These are phyloP conservation scores for Fagus sylvatica DNA, from an alignment of 306 rosid species.

Conservation along the genomic window DNA sequence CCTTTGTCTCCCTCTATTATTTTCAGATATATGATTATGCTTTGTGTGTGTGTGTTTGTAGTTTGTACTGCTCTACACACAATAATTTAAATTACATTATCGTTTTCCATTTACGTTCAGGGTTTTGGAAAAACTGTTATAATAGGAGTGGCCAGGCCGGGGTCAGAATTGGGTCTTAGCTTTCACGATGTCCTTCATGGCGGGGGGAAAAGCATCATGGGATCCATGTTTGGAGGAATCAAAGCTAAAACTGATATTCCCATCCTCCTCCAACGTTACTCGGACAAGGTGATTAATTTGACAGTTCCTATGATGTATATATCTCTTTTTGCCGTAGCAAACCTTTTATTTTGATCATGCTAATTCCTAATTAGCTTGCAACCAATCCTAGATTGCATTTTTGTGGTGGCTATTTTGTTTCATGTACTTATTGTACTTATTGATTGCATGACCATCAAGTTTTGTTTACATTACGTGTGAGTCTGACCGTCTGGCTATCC, in stretches of 20 bases:
- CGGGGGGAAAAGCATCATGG: slow-evolving; percentile 63
- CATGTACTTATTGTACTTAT: neutral
- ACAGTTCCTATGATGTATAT: neutral
- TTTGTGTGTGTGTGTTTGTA: too few species aligned
- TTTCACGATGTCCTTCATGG: slow-evolving; percentile 45
- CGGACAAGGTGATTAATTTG: slow-evolving; percentile 57
- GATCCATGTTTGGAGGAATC: slow-evolving; percentile 76
- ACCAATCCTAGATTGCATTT: neutral
- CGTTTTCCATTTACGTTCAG: slow-evolving; percentile 22
- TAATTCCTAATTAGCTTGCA: too few species aligned
- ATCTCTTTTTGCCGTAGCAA: neutral
- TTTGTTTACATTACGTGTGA: too few species aligned
- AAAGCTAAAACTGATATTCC: slow-evolving; percentile 74
- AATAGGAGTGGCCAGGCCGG: slow-evolving; percentile 72
- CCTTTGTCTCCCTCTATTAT: neutral
- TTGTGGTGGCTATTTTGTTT: neutral
- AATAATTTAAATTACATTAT: too few species aligned
- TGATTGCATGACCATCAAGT: too few species aligned
- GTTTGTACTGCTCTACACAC: too few species aligned
- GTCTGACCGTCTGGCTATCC: too few species aligned
- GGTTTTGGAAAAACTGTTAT: slow-evolving; percentile 91
- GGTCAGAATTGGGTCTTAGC: slow-evolving; percentile 43
- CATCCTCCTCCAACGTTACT: slow-evolving; percentile 63
- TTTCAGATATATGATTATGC: neutral
- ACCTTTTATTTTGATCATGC: too few species aligned